phyloP scores from a whole-genome alignment of 1,284 basidiomycete genomes.

The Athelia psychrophila region DNA sequence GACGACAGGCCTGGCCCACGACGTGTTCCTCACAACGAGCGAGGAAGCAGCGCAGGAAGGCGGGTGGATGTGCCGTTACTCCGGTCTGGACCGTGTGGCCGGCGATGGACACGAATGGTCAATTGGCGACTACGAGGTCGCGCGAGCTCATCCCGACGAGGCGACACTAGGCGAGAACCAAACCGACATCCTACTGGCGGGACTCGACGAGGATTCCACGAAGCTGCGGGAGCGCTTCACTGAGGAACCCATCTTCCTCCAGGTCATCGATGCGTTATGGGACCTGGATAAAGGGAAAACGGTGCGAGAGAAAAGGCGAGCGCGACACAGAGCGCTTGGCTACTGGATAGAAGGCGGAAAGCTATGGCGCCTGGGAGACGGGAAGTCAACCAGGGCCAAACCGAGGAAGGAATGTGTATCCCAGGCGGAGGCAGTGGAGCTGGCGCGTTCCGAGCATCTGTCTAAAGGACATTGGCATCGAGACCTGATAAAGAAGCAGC shows the following conservation, averaged over 20 bases:
- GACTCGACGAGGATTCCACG: slow-evolving; percentile 1
- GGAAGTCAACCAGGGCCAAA: neutral
- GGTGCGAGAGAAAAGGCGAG: slow-evolving; percentile 1
- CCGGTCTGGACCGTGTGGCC: too few relatives aligned
- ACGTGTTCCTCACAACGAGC: slow-evolving; percentile 16
- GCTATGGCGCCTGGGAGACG: slow-evolving; percentile 13
- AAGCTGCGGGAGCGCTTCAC: slow-evolving; percentile 20
- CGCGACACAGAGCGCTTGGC: slow-evolving; percentile 9
- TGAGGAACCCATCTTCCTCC: slow-evolving; percentile 21
- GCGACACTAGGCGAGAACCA: too few relatives aligned
- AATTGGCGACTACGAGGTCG: too few relatives aligned
- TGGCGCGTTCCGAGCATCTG: slow-evolving; percentile 8
- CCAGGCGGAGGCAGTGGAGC: slow-evolving; percentile 11
- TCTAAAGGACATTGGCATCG: neutral
- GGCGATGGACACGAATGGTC: too few relatives aligned
- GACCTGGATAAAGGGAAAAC: neutral
- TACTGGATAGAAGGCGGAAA: slow-evolving; percentile 11
- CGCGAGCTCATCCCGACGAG: too few relatives aligned
- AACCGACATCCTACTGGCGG: too few relatives aligned
- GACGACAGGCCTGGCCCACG: slow-evolving; percentile 22
- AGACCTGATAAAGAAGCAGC: neutral
- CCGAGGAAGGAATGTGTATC: slow-evolving; percentile 19
- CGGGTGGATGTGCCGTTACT: too few relatives aligned
- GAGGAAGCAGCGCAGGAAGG: too few relatives aligned
- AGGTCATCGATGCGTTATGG: slow-evolving; percentile 26